Evolutionary conservation across 2,329 filamentous ascomycete genomes (phyloP).

Genomic region (Penicillium decumbens): DNA sequence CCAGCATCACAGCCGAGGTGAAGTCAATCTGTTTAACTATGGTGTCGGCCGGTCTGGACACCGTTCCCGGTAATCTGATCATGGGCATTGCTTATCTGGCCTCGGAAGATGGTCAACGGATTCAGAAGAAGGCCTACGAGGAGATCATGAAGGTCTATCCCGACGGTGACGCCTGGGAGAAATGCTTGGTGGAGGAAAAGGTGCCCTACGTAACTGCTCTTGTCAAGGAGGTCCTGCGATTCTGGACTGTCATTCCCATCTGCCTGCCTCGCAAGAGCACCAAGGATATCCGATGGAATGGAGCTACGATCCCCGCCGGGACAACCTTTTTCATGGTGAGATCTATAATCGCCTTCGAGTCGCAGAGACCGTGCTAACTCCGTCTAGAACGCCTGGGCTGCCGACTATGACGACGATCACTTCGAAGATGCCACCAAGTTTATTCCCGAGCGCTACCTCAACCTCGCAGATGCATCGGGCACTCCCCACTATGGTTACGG

Average conservation of each 20-base stretch:
- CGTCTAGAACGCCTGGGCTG: constrained; percentile 63
- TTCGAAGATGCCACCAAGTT: constrained; percentile 62
- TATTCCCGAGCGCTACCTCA: constrained; percentile 65
- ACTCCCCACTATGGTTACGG: constrained; percentile 61
- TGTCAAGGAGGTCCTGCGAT: constrained; percentile 73
- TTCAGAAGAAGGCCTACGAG: constrained; percentile 64
- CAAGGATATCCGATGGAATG: constrained; percentile 66
- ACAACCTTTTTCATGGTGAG: constrained; percentile 73
- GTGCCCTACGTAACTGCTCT: constrained; percentile 71
- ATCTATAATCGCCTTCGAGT: background rate
- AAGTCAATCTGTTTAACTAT: constrained; percentile 79
- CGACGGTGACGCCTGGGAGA: constrained; percentile 69
- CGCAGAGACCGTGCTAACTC: constrained; percentile 1
- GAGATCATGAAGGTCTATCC: constrained; percentile 70
- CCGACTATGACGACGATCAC: constrained; percentile 65
- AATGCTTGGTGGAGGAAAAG: constrained; percentile 68
- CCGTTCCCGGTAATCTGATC: constrained; percentile 72
- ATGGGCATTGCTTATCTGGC: constrained; percentile 74
- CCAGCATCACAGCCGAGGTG: constrained; percentile 58
- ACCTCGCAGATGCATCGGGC: constrained; percentile 48
- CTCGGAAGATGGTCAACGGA: constrained; percentile 61
- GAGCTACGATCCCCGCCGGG: constrained; percentile 64
- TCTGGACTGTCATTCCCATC: constrained; percentile 75
- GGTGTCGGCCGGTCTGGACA: constrained; percentile 76
- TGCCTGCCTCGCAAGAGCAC: constrained; percentile 68